Evolutionary conservation across 2,329 filamentous ascomycete species (phyloP).

Genomic region (Neurospora sp.): DNA sequence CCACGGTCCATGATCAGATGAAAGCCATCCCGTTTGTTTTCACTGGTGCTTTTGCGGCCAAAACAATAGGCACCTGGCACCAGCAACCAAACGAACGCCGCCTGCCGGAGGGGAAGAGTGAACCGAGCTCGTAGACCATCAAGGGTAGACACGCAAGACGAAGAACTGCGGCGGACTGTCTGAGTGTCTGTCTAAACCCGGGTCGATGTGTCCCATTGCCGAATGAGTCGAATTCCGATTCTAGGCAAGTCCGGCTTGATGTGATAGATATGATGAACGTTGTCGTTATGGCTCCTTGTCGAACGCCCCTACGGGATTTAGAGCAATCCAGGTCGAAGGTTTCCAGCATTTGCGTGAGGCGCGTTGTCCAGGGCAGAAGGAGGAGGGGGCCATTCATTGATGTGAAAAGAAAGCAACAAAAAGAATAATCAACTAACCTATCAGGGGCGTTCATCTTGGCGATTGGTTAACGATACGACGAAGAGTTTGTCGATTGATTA

Average conservation of each 20-base stretch:
- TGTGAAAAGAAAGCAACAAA: not conserved
- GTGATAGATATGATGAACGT: not conserved
- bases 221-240: not conserved
- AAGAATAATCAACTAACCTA: slow-evolving; percentile 12
- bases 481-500: not conserved
- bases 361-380: not conserved
- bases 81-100: not conserved
- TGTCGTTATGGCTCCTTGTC: not conserved
- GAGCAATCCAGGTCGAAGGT: not conserved
- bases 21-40: not conserved
- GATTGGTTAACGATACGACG: not conserved
- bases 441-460: slow-evolving; percentile 19
- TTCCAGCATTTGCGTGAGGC: not conserved
- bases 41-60: not conserved
- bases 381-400: not conserved
- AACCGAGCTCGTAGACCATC: not conserved
- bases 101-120: not conserved
- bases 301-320: not conserved
- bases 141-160: not conserved
- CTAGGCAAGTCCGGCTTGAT: not conserved
- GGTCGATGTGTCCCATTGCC: not conserved
- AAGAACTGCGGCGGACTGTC: not conserved
- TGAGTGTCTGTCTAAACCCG: not conserved
- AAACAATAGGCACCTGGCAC: not conserved
- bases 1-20: not conserved